Conservation (phyloP, 169 alveolate genomes). For the Toxoplasma gondii region DNA sequence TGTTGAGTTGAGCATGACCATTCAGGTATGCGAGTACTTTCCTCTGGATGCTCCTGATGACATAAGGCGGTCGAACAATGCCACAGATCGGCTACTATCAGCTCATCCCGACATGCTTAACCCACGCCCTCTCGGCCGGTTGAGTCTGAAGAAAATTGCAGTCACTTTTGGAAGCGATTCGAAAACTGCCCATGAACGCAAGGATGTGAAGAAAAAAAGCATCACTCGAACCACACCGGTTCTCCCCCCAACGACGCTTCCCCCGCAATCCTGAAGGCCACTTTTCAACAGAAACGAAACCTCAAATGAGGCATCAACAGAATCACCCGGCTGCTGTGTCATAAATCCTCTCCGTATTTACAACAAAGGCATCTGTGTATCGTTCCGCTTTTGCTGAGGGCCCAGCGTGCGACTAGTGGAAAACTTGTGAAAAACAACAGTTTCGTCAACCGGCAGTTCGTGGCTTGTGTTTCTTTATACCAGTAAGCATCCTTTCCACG, state of each 20-base stretch:
- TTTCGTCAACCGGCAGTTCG: too few relatives aligned
- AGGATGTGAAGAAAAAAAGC: not conserved
- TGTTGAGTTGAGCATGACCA: not conserved
- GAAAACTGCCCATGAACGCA: not conserved
- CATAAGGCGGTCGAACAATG: not conserved
- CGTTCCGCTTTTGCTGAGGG: too few relatives aligned
- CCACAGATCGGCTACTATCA: not conserved
- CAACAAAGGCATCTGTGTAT: too few relatives aligned
- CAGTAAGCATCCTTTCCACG: too few relatives aligned
- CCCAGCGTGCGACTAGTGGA: too few relatives aligned
- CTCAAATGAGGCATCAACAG: too few relatives aligned
- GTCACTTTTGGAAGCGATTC: not conserved
- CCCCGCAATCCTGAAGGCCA: too few relatives aligned
- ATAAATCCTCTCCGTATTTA: too few relatives aligned
- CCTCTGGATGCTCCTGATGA: slow-evolving; percentile 10
- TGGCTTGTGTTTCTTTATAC: too few relatives aligned
- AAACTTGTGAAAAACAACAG: too few relatives aligned
- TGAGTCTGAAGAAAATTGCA: not conserved
- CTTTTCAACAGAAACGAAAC: too few relatives aligned
- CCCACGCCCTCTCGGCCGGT: not conserved
- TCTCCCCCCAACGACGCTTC: not conserved
- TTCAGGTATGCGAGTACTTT: slow-evolving; percentile 13
- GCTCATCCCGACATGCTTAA: slow-evolving; percentile 8
- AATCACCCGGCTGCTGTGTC: too few relatives aligned
- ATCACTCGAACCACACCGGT: not conserved